phyloP scores from a whole-genome alignment of 495 filamentous ascomycete genomes.

The Neurospora hispaniola region DNA sequence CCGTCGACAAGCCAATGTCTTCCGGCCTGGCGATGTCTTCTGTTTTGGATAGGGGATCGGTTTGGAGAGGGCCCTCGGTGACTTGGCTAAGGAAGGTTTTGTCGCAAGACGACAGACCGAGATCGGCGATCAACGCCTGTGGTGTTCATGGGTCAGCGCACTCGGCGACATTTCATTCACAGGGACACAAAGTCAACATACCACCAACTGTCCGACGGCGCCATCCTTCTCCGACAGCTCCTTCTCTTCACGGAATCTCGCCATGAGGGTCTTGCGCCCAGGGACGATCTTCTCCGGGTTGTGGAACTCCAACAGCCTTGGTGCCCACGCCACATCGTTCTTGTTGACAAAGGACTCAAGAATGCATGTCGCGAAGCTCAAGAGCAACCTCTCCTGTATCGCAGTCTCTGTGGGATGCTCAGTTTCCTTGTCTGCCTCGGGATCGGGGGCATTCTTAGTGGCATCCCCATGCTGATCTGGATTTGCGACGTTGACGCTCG shows the following conservation, averaged over 20 bases:
- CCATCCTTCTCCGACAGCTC: conserved; percentile 52
- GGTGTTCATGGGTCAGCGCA: conserved; percentile 1
- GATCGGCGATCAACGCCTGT: conserved; percentile 63
- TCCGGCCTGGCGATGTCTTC: conserved; percentile 38
- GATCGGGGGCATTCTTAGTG: conserved; percentile 59
- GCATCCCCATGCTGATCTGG: conserved; percentile 33
- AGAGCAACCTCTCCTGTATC: conserved; percentile 59
- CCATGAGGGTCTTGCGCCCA: conserved; percentile 44
- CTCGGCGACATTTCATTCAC: not conserved
- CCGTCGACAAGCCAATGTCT: conserved; percentile 64
- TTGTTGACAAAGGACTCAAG: conserved; percentile 67
- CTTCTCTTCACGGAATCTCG: conserved; percentile 53
- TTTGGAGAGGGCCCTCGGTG: conserved; percentile 19
- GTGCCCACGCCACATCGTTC: conserved; percentile 60
- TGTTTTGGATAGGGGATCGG: conserved; percentile 26
- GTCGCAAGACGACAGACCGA: conserved; percentile 36
- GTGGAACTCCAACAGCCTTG: conserved; percentile 62
- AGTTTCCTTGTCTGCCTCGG: conserved; percentile 53
- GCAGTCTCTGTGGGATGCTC: conserved; percentile 48
- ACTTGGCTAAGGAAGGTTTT: conserved; percentile 21
- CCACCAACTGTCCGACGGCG: conserved; percentile 66
- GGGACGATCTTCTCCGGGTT: conserved; percentile 50
- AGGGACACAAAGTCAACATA: conserved; percentile 28
- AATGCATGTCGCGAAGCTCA: conserved; percentile 78
- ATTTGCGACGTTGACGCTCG: conserved; percentile 46